Percentiles rank a stretch among this genome's conserved stretches.
Conservation (phyloP, 2,329 filamentous ascomycete genomes). For the Neoarthrinium moseri region DNA sequence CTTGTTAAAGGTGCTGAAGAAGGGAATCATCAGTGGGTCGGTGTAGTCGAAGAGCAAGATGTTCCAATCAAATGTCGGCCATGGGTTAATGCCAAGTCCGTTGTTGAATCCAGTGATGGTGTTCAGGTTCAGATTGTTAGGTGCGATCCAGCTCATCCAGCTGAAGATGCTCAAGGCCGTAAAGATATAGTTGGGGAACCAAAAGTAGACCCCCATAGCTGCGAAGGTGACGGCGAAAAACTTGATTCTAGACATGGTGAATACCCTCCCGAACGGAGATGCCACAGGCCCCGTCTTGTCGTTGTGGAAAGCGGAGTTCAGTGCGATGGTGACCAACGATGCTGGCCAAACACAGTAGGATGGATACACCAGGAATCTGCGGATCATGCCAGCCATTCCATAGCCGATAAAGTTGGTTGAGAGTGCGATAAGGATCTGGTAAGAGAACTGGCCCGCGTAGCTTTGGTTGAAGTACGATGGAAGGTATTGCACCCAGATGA, state of each 20-base stretch:
- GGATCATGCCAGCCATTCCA: constrained; percentile 46
- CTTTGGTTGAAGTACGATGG: constrained; percentile 49
- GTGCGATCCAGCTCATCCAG: constrained; percentile 54
- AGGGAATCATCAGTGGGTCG: constrained; percentile 32
- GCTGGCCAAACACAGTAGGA: constrained; percentile 50
- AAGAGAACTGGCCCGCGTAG: constrained; percentile 45
- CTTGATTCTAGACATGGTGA: constrained; percentile 40
- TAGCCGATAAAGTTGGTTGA: constrained; percentile 56
- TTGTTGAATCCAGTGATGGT: constrained; percentile 30
- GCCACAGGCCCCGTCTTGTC: constrained; percentile 32
- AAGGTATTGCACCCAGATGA: constrained; percentile 49
- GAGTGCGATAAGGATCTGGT: constrained; percentile 49
- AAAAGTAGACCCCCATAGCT: constrained; percentile 51
- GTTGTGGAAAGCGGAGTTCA: constrained; percentile 47
- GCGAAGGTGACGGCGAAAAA: constrained; percentile 43
- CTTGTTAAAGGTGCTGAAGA: constrained; percentile 62
- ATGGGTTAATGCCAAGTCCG: constrained; percentile 31
- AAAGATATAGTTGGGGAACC: constrained; percentile 50
- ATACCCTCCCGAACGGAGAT: constrained; percentile 26
- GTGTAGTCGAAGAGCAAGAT: constrained; percentile 20
- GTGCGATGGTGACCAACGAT: constrained; percentile 43
- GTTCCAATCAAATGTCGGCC: constrained; percentile 41
- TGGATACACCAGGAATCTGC: constrained; percentile 51
- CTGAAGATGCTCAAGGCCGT: constrained; percentile 44
- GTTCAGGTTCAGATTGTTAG: constrained; percentile 28